phyloP scores from a whole-genome alignment of 257 asterid genomes.

The Agastache rugosa region DNA sequence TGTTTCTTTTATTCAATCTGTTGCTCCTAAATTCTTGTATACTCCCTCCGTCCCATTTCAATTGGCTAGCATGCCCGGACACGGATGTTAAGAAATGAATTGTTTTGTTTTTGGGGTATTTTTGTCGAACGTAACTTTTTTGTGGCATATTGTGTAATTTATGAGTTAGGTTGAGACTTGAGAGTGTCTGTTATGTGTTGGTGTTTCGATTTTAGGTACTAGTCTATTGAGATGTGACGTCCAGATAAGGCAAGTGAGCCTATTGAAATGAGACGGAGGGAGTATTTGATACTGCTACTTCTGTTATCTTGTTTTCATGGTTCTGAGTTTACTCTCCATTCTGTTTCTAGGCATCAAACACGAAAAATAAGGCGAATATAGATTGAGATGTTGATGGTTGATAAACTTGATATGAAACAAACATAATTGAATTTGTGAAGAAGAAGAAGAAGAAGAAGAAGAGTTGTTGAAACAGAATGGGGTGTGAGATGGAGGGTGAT shows the following conservation, averaged over 20 bases:
- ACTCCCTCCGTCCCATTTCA: too few species aligned
- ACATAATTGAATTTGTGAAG: conserved; percentile 11
- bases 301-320: background rate
- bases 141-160: too few species aligned
- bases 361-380: background rate
- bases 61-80: too few species aligned
- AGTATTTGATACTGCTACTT: background rate
- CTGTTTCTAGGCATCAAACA: conserved; percentile 5
- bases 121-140: too few species aligned
- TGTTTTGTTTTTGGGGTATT: too few species aligned
- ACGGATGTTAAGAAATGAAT: too few species aligned
- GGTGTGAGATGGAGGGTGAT: conserved; percentile 71
- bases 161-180: too few species aligned
- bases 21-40: conserved; percentile 11
- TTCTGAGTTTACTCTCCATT: background rate
- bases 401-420: background rate
- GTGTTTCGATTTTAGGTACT: too few species aligned
- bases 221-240: too few species aligned
- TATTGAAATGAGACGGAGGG: too few species aligned
- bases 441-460: conserved; percentile 10
- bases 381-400: background rate
- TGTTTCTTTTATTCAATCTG: background rate
- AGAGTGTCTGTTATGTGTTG: too few species aligned
- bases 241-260: too few species aligned
- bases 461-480: conserved; percentile 37